phyloP scores from a whole-genome alignment of 495 filamentous ascomycete species.

The Viridothelium virens region DNA sequence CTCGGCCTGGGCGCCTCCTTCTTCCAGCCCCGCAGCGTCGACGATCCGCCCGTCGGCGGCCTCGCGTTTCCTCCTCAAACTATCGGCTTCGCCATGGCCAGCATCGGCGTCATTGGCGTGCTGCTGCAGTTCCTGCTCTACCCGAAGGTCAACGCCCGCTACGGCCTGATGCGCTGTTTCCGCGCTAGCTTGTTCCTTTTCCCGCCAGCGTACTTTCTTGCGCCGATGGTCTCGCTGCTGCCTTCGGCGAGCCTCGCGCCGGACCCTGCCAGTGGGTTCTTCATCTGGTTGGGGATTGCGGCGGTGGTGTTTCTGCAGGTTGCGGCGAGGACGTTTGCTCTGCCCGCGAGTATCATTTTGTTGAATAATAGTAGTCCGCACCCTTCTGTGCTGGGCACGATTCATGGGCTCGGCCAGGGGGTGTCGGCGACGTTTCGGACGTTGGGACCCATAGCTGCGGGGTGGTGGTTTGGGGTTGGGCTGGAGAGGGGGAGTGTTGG shows the following conservation, averaged over 20 bases:
- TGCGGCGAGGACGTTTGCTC: conserved; percentile 29
- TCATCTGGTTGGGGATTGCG: conserved; percentile 29
- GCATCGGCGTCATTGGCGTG: conserved; percentile 31
- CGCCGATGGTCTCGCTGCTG: conserved; percentile 29
- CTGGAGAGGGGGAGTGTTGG: conserved; percentile 28
- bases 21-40: background rate
- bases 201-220: conserved; percentile 30
- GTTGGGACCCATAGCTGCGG: conserved; percentile 26
- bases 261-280: conserved; percentile 21
- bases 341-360: conserved; percentile 30
- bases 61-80: conserved; percentile 27
- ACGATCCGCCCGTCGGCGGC: conserved; percentile 17
- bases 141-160: conserved; percentile 26
- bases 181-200: conserved; percentile 30
- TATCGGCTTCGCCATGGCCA: conserved; percentile 30
- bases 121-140: conserved; percentile 30
- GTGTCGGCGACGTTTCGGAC: conserved; percentile 28
- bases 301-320: conserved; percentile 29
- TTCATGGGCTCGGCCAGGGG: conserved; percentile 31
- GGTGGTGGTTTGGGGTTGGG: conserved; percentile 33
- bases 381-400: conserved; percentile 30
- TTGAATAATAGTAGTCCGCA: conserved; percentile 32
- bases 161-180: conserved; percentile 32
- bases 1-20: background rate
- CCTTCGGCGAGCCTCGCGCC: conserved; percentile 26